phyloP scores from a whole-genome alignment of 257 asterid genomes.

The Ehretia macrophylla region DNA sequence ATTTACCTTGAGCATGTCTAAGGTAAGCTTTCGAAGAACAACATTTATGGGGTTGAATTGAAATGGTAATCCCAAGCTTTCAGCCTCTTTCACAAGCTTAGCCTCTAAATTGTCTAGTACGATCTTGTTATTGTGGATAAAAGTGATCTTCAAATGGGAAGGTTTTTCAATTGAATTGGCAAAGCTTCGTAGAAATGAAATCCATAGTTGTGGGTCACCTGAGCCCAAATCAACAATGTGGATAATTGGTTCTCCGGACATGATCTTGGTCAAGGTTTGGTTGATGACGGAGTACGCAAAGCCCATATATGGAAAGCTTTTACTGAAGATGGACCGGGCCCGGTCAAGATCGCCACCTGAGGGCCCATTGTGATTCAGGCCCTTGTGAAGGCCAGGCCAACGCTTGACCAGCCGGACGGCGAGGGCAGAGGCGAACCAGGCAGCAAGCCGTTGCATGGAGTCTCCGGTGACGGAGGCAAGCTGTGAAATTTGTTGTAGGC shows the following conservation, averaged over 20 bases:
- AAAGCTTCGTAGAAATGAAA: slow-evolving; percentile 30
- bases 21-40: slow-evolving; percentile 25
- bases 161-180: slow-evolving; percentile 34
- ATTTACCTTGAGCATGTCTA: slow-evolving; percentile 34
- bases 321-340: slow-evolving; percentile 20
- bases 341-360: slow-evolving; percentile 18
- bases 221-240: slow-evolving; percentile 49
- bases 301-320: slow-evolving; percentile 33
- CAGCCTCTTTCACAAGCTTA: slow-evolving; percentile 37
- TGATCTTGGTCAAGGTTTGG: slow-evolving; percentile 26
- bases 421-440: slow-evolving; percentile 47
- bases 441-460: slow-evolving; percentile 45
- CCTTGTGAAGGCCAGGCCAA: slow-evolving; percentile 61
- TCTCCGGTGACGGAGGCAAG: slow-evolving; percentile 44
- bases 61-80: slow-evolving; percentile 27
- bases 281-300: slow-evolving; percentile 32
- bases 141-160: slow-evolving; percentile 36
- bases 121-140: slow-evolving; percentile 24
- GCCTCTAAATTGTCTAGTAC: slow-evolving; percentile 24
- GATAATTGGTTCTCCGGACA: slow-evolving; percentile 25
- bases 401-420: slow-evolving; percentile 47
- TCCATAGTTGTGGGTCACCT: slow-evolving; percentile 40
- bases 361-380: slow-evolving; percentile 21
- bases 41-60: slow-evolving; percentile 29
- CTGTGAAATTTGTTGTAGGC: slow-evolving; percentile 35